Conservation (phyloP, 441 rosid species). For the Jatropha podagrica region DNA sequence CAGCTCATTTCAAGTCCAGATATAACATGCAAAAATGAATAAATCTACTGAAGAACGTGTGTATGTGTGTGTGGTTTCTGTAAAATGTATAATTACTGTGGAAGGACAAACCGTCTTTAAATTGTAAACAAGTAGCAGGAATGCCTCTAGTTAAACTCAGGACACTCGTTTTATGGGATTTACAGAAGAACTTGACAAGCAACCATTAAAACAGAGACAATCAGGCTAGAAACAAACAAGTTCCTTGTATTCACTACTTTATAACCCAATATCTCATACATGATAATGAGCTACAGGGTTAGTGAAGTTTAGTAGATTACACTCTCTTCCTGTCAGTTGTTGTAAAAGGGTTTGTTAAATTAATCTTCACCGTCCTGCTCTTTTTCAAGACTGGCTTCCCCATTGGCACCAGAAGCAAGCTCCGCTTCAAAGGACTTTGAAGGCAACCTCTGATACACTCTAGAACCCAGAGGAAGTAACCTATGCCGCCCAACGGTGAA, state of each 20-base stretch:
- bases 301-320: neutral
- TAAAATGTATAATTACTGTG: neutral
- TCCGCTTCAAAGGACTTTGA: conserved; percentile 61
- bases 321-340: neutral
- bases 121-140: neutral
- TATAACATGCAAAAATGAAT: neutral
- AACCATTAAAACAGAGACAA: neutral
- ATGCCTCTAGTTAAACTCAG: neutral
- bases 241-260: neutral
- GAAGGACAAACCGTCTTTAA: neutral
- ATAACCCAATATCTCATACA: neutral
- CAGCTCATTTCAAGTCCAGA: neutral
- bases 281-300: neutral
- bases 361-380: conserved; percentile 43
- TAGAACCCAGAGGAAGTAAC: conserved; percentile 60
- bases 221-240: neutral
- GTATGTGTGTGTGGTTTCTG: neutral
- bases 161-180: neutral
- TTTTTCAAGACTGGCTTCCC: conserved; percentile 20
- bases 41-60: neutral
- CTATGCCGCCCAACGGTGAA: conserved; percentile 44
- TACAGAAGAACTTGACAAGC: neutral
- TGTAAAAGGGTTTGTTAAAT: conserved; percentile 13
- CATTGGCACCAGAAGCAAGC: conserved; percentile 48
- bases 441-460: conserved; percentile 63